phyloP scores from a whole-genome alignment of 2,329 filamentous ascomycete genomes.

The Colletotrichum brevisporum region DNA sequence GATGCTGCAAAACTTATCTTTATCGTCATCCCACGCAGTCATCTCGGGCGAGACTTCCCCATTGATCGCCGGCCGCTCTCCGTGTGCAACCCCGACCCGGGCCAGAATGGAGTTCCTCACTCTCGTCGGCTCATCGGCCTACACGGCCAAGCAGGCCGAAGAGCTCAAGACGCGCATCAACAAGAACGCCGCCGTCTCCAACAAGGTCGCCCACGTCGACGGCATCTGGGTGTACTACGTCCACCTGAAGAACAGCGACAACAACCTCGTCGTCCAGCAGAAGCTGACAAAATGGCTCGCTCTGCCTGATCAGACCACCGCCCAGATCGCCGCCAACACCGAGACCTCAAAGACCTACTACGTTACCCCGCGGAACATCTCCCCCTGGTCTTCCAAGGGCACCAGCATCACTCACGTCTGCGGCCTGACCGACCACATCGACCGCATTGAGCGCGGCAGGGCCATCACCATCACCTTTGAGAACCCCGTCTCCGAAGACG shows the following conservation, averaged over 20 bases:
- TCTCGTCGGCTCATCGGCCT: slow-evolving; percentile 63
- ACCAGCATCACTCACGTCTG: slow-evolving; percentile 95
- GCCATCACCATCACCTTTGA: slow-evolving; percentile 79
- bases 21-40: slow-evolving; percentile 23
- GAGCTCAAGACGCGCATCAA: slow-evolving; percentile 62
- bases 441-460: slow-evolving; percentile 89
- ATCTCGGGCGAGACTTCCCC: slow-evolving; percentile 37
- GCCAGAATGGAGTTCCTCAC: slow-evolving; percentile 46
- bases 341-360: slow-evolving; percentile 63
- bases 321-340: slow-evolving; percentile 63
- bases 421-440: slow-evolving; percentile 77
- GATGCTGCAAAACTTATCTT: slow-evolving; percentile 38
- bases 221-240: slow-evolving; percentile 78
- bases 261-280: slow-evolving; percentile 58
- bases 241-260: slow-evolving; percentile 66
- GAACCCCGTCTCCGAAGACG: slow-evolving; percentile 57
- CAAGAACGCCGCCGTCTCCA: slow-evolving; percentile 48
- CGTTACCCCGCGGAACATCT: slow-evolving; percentile 87
- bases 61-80: slow-evolving; percentile 40
- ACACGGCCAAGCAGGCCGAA: slow-evolving; percentile 60
- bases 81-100: slow-evolving; percentile 38
- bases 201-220: slow-evolving; percentile 60
- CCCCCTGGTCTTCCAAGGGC: slow-evolving; percentile 97
- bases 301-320: slow-evolving; percentile 57
- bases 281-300: slow-evolving; percentile 53